Evolutionary conservation across 352 stramenopile species (phyloP), one percentile per base, ranked within the genome.

Genomic region (Phytophthora crassamura): DNA sequence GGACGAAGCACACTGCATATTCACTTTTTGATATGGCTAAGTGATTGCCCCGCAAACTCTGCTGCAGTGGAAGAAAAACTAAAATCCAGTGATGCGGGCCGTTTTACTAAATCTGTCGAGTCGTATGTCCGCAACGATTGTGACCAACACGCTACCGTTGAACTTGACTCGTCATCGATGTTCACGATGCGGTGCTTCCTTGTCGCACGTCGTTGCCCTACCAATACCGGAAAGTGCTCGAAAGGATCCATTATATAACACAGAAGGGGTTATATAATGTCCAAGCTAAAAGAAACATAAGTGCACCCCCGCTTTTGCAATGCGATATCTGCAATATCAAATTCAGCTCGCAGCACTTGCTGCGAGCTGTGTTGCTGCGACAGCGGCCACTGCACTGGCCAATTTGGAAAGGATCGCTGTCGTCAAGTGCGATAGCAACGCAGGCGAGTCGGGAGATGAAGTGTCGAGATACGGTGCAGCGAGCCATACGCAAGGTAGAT

Each of bases 291-390:
- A 12, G 14, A 16, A 14, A 46, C 14, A 10, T 46, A 41, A 15
- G 18, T 20, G 35, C 25, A 14, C 20, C 28, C 11, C 7, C 45
- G n/a, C 28, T 41, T 12, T 40, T 52, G n/a, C 12, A n/a, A 8
- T 52, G 30, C n/a, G 11, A 18, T 52, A 0, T 36, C 15, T 52
- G 45, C 32, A 52, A 52, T 7, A 30, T 30, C 10, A 46, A 46
- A 28, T 52, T 9, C 32, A 30, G 45, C 28, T 52, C 45, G 11
- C 45, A 52, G 28, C 45, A 40, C 15, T 18, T 52, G n/a, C 20
- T 52, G 10, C 30, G 45, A 14, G 28, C n/a, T 28, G 28, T 40
- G 6, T 20, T 52, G 28, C 15, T 52, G 5, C 45, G 40, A 12
- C 11, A 16, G 8, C n/a, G 28, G 11, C 28, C 45, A 28, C 25